phyloP scores from a whole-genome alignment of 768 basidiomycete genomes.

The Leccinum truebloodii region DNA sequence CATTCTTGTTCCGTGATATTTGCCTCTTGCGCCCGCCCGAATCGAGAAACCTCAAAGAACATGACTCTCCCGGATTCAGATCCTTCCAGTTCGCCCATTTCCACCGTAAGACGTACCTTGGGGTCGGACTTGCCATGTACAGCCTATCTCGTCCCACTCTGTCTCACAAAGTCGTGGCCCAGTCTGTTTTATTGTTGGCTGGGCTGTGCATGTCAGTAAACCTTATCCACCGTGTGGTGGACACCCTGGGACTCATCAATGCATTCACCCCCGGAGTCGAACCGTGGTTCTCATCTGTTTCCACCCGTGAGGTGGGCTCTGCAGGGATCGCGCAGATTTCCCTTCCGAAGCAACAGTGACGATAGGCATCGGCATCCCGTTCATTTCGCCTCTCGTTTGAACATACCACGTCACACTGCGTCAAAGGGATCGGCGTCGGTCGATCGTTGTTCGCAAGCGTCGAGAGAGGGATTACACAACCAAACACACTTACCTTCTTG shows the following conservation, averaged over 20 bases:
- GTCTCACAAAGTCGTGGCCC: conserved; percentile 14
- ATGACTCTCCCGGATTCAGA: conserved; percentile 19
- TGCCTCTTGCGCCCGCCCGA: conserved; percentile 26
- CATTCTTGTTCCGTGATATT: conserved; percentile 20
- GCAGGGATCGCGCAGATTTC: not conserved
- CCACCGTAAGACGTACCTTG: conserved; percentile 7
- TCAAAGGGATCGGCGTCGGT: conserved; percentile 18
- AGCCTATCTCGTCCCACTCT: conserved; percentile 2
- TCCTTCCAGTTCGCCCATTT: conserved; percentile 8
- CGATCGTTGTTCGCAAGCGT: conserved; percentile 7
- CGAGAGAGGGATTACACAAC: conserved; percentile 4
- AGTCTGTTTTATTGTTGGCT: conserved; percentile 21
- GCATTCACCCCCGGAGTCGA: not conserved
- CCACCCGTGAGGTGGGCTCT: not conserved
- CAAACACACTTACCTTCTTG: conserved; percentile 6
- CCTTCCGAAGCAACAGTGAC: not conserved
- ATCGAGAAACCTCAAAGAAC: conserved; percentile 35
- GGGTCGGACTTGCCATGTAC: conserved; percentile 17
- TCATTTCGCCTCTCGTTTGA: conserved; percentile 15
- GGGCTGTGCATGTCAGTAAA: conserved; percentile 16
- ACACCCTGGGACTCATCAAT: not conserved
- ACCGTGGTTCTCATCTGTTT: not conserved
- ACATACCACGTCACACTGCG: conserved; percentile 4
- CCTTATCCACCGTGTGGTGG: conserved; percentile 19
- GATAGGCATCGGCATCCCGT: not conserved